phyloP scores from a whole-genome alignment of 768 basidiomycete species.

The Suillus bovinus region DNA sequence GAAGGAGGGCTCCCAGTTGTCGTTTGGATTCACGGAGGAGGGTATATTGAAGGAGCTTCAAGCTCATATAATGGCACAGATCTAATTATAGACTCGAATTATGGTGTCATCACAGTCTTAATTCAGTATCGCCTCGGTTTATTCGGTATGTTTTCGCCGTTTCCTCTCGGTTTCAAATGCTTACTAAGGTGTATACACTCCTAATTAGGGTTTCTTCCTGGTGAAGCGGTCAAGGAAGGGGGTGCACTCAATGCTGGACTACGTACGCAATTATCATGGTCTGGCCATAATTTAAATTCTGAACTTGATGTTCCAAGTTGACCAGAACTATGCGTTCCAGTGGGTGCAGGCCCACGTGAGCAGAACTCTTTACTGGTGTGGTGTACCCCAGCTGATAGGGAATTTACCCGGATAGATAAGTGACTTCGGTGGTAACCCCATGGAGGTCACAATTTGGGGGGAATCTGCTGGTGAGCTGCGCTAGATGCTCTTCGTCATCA shows the following conservation, averaged over 20 bases:
- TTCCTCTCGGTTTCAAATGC: neutral
- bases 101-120: conserved; percentile 28
- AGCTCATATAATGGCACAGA: conserved; percentile 22
- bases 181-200: neutral
- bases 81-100: conserved; percentile 26
- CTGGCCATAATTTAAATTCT: neutral
- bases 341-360: conserved; percentile 38
- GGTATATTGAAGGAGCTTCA: conserved; percentile 26
- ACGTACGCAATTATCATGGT: conserved; percentile 31
- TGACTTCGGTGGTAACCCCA: conserved; percentile 34
- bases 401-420: conserved; percentile 25
- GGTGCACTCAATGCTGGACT: conserved; percentile 51
- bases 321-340: conserved; percentile 35
- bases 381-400: conserved; percentile 1
- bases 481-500: neutral
- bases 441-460: conserved; percentile 37
- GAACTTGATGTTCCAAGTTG: conserved; percentile 25
- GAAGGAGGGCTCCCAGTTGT: conserved; percentile 29
- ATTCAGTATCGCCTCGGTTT: conserved; percentile 38
- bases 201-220: conserved; percentile 43
- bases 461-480: conserved; percentile 23
- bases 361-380: neutral
- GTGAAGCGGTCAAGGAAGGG: conserved; percentile 39
- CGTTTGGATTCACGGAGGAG: conserved; percentile 39
- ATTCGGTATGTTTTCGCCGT: conserved; percentile 21